Evolutionary conservation across 2,329 filamentous ascomycete genomes (phyloP).

Genomic region (Gnomoniopsis sp.): DNA sequence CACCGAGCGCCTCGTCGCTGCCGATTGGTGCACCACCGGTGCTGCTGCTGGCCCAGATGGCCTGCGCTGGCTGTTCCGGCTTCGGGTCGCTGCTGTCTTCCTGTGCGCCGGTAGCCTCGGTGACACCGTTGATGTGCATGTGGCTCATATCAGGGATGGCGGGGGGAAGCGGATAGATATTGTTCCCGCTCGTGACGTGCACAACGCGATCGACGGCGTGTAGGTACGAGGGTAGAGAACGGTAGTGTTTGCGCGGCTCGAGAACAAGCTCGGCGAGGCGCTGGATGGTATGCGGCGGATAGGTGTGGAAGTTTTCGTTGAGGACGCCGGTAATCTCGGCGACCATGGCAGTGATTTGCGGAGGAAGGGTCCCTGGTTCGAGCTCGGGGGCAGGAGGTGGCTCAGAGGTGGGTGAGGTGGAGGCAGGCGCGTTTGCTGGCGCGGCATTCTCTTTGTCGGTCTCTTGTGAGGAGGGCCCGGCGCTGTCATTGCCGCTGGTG

Average conservation of each 20-base stretch:
- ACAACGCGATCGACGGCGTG: constrained; percentile 88
- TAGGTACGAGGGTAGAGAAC: constrained; percentile 77
- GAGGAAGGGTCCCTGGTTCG: constrained; percentile 53
- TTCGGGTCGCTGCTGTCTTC: constrained; percentile 27
- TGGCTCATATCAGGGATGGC: constrained; percentile 57
- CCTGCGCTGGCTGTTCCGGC: neutral
- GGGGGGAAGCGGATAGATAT: constrained; percentile 78
- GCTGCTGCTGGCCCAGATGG: constrained; percentile 35
- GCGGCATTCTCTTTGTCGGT: constrained; percentile 68
- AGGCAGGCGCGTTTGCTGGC: constrained; percentile 36
- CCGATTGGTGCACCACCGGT: constrained; percentile 44
- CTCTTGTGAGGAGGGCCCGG: constrained; percentile 45
- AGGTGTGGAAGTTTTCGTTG: constrained; percentile 61
- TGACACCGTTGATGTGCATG: constrained; percentile 56
- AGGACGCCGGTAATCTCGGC: constrained; percentile 60
- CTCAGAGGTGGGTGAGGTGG: constrained; percentile 35
- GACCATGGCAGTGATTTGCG: constrained; percentile 61
- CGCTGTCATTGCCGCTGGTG: constrained; percentile 5
- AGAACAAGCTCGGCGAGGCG: constrained; percentile 84
- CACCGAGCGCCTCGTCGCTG: constrained; percentile 84
- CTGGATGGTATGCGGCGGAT: constrained; percentile 90
- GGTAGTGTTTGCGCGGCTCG: constrained; percentile 74
- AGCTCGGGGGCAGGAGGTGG: constrained; percentile 19
- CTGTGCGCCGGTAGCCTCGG: constrained; percentile 22
- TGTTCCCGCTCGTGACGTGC: constrained; percentile 78